phyloP scores from a whole-genome alignment of 805 yeast genomes.

The Monosporozyma unispora region DNA sequence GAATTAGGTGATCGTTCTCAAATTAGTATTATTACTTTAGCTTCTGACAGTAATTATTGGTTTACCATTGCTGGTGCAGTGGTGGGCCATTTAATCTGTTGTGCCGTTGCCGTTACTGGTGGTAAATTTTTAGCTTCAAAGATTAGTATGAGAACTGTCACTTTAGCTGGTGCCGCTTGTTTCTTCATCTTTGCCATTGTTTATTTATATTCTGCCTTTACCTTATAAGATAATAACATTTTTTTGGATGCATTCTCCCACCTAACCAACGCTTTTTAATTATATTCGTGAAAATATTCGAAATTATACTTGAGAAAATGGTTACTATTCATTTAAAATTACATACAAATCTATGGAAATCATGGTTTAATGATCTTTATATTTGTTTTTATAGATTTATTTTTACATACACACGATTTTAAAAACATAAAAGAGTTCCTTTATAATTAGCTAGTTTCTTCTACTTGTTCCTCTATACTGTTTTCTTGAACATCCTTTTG shows the following conservation, averaged over 20 bases:
- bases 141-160: conserved; percentile 85
- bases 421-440: background rate
- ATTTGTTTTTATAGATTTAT: background rate
- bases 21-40: conserved; percentile 96
- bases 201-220: conserved; percentile 61
- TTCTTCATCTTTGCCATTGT: conserved; percentile 75
- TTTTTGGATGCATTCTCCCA: background rate
- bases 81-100: conserved; percentile 81
- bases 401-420: background rate
- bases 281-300: background rate
- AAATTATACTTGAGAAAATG: background rate
- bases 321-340: background rate
- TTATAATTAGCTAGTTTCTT: background rate
- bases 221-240: background rate
- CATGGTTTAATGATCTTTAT: background rate
- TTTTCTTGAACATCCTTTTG: no score
- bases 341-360: background rate
- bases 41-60: conserved; percentile 92
- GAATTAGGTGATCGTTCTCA: conserved; percentile 99
- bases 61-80: conserved; percentile 81
- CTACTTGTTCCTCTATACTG: background rate
- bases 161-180: conserved; percentile 83
- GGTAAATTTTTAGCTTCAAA: conserved; percentile 85
- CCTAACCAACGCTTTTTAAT: background rate
- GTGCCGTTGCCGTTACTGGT: conserved; percentile 85